Conservation (phyloP, 2,329 filamentous ascomycete genomes). For the Colletotrichum eremochloae region DNA sequence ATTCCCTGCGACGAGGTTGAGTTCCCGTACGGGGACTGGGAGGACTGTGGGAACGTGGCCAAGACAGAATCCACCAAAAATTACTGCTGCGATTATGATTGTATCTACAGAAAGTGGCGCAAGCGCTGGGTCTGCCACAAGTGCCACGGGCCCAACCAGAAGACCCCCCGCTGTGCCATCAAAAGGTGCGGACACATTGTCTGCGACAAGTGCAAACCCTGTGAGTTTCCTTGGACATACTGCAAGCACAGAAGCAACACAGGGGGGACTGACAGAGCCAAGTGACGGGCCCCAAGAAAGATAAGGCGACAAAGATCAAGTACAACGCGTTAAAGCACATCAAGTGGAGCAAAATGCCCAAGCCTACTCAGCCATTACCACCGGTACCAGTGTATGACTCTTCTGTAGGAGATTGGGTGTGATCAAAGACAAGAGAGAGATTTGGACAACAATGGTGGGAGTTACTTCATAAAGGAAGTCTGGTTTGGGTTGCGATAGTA, state of each 20-base stretch:
- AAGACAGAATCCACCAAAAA: background rate
- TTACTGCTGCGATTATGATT: background rate
- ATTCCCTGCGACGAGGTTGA: background rate
- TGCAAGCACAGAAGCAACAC: background rate
- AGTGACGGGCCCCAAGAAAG: background rate
- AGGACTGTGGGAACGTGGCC: background rate
- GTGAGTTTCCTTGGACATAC: background rate
- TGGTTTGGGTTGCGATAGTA: too few relatives aligned
- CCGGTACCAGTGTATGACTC: slow-evolving; percentile 17
- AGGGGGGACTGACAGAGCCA: background rate
- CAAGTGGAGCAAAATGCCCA: background rate
- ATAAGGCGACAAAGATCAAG: fast-evolving
- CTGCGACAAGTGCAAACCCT: slow-evolving; percentile 4
- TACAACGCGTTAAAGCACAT: background rate
- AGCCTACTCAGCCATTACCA: background rate
- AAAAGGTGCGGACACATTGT: background rate
- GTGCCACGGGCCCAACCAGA: slow-evolving; percentile 9
- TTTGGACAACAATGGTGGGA: background rate
- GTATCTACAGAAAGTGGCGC: slow-evolving; percentile 1
- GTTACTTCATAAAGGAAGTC: too few relatives aligned
- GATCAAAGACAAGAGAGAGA: background rate
- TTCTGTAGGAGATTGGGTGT: slow-evolving; percentile 15
- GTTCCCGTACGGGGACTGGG: background rate
- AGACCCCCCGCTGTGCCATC: background rate
- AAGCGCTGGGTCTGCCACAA: slow-evolving; percentile 21